Conservation (phyloP, 108 stramenopile species). For the Discostella pseudostelligera region DNA sequence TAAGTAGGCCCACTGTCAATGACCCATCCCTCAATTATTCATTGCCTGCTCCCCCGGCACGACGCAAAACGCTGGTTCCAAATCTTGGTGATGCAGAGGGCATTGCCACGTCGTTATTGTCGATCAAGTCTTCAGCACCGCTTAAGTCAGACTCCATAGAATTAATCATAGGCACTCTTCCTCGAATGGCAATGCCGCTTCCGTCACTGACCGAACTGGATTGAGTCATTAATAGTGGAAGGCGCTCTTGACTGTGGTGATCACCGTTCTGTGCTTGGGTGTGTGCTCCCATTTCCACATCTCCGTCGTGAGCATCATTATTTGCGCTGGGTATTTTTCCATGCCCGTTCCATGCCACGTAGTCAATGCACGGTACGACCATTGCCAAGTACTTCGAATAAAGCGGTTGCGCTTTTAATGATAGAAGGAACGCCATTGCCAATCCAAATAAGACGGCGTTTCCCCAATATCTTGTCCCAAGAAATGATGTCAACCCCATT, state of each 20-base stretch:
- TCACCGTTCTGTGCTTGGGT: constrained; percentile 1
- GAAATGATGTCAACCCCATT: constrained; percentile 47
- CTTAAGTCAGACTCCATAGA: constrained; percentile 35
- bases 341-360: constrained; percentile 47
- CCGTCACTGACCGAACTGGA: constrained; percentile 28
- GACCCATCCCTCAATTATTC: too few relatives aligned
- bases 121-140: constrained; percentile 10
- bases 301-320: constrained; percentile 5
- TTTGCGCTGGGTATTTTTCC: constrained; percentile 27
- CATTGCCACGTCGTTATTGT: background rate
- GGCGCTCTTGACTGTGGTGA: constrained; percentile 12
- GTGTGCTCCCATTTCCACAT: constrained; percentile 30
- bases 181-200: constrained; percentile 36
- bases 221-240: constrained; percentile 15
- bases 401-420: constrained; percentile 33
- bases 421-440: constrained; percentile 26
- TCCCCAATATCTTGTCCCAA: constrained; percentile 57
- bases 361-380: constrained; percentile 46
- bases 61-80: constrained; percentile 22
- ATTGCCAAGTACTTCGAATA: constrained; percentile 26
- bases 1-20: too few relatives aligned
- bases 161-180: constrained; percentile 40
- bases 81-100: constrained; percentile 22
- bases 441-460: constrained; percentile 20
- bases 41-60: constrained; percentile 16